Evolutionary conservation across 306 rosid species (phyloP).

Genomic region (Morella rubra): DNA sequence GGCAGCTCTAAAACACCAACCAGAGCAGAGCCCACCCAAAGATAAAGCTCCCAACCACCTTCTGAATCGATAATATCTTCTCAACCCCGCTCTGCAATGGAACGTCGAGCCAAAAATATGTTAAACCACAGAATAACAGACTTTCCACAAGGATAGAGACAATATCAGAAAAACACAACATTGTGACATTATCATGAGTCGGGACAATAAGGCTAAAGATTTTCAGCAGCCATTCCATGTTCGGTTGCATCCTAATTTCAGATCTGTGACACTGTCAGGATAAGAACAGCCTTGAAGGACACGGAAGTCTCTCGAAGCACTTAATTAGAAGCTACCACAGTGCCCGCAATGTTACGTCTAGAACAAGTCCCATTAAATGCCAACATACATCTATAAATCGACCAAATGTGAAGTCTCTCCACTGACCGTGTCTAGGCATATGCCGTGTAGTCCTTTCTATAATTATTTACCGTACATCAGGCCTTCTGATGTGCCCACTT

Average conservation of each 20-base stretch:
- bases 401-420: background rate
- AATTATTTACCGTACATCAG: too few relatives aligned
- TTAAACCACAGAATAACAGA: background rate
- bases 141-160: background rate
- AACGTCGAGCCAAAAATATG: background rate
- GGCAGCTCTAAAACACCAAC: slow-evolving; percentile 47
- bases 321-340: too few relatives aligned
- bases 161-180: background rate
- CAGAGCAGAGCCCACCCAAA: slow-evolving; percentile 52
- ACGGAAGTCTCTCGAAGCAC: too few relatives aligned
- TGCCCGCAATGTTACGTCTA: too few relatives aligned
- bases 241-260: too few relatives aligned
- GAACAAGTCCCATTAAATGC: background rate
- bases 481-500: too few relatives aligned
- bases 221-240: too few relatives aligned
- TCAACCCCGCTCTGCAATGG: slow-evolving; percentile 73
- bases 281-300: too few relatives aligned
- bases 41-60: slow-evolving; percentile 56
- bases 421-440: too few relatives aligned
- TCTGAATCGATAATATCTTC: slow-evolving; percentile 50
- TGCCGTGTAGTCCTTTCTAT: too few relatives aligned
- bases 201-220: too few relatives aligned
- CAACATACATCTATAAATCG: background rate
- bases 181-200: background rate
- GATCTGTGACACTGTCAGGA: too few relatives aligned